Percentiles rank a stretch among this genome's conserved stretches.
Conservation (phyloP, 192 early-diverging fungal genomes). For the Backusella liffmaniae region DNA sequence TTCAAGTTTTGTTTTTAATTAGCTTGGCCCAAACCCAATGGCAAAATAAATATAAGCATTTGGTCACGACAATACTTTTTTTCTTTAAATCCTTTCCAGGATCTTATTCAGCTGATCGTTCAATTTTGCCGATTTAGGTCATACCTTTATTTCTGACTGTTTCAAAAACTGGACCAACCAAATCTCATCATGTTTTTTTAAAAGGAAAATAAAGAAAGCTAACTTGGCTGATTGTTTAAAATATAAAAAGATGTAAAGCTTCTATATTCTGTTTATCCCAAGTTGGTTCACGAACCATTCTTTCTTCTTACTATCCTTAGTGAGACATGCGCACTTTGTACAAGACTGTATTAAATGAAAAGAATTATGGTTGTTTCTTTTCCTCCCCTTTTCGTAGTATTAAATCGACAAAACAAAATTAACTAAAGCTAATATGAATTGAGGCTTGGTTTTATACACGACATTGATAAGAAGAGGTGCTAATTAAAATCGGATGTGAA, state of each 20-base stretch:
- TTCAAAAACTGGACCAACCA: neutral
- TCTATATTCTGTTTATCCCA: neutral
- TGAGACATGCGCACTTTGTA: too few relatives aligned
- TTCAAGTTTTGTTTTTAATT: neutral
- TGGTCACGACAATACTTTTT: neutral
- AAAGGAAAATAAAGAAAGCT: neutral
- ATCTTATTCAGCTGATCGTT: neutral
- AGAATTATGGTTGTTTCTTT: neutral
- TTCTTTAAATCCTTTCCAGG: neutral
- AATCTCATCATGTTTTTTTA: neutral
- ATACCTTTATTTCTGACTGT: neutral
- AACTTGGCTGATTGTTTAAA: neutral
- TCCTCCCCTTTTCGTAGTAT: slow-evolving; percentile 12
- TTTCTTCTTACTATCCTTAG: neutral
- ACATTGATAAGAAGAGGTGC: neutral
- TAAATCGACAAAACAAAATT: slow-evolving; percentile 10
- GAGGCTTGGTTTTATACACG: neutral
- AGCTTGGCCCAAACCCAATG: neutral
- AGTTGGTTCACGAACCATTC: slow-evolving; percentile 45
- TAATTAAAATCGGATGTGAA: neutral
- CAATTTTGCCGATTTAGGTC: neutral
- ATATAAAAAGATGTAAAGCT: neutral
- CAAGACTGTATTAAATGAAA: neutral
- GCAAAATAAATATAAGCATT: neutral
- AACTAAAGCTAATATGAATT: neutral